Evolutionary conservation across 2,329 filamentous ascomycete species (phyloP), one percentile per base, ranked within the genome.

Genomic region (Camillea tinctor): DNA sequence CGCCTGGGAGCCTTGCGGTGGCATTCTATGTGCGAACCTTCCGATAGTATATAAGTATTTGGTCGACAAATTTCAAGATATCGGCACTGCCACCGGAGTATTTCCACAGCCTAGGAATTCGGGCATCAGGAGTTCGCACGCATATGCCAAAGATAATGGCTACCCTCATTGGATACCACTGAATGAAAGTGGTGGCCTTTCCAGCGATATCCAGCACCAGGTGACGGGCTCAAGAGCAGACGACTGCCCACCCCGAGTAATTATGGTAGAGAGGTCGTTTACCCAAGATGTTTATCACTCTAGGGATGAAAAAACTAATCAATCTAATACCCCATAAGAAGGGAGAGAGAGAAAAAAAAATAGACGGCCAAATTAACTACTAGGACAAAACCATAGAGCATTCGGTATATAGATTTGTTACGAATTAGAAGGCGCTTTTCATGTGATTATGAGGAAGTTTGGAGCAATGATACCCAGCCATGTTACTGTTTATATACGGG

Each of bases 11-110:
- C 65, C 68, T 2, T 70, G 68, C 40, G 68, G 66, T 19, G 66
- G 63, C 9, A 70, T 71, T 44, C 60, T 71, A 15, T 69, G 68
- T 30, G 69, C 68, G 5, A 71, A 71, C 59, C 53, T 71, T 9
- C 69, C 69, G 3, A 52, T 71, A 9, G 59, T 71, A 2, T 71
- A 71, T n/a, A 13, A 15, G 36, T 44, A 44, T n/a, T 11, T 44
- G 15, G 36, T 17, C 36, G 36, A 44, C 13, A 44, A 44, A 15
- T 17, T 44, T 15, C 13, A 44, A 44, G 36, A 15, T 15, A n/a
- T 44, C 2, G n/a, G 17, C 15, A 6, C 36, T 13, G 1, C 7
- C 6, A 44, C 36, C 36, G 36, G 13, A 2, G 36, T 11, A 11
- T 44, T 44, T 44, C n/a, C 36, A 15, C 36, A 44, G 17, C 5